Conservation (phyloP, 2,329 filamentous ascomycete genomes). For the Cercospora zeae-maydis region DNA sequence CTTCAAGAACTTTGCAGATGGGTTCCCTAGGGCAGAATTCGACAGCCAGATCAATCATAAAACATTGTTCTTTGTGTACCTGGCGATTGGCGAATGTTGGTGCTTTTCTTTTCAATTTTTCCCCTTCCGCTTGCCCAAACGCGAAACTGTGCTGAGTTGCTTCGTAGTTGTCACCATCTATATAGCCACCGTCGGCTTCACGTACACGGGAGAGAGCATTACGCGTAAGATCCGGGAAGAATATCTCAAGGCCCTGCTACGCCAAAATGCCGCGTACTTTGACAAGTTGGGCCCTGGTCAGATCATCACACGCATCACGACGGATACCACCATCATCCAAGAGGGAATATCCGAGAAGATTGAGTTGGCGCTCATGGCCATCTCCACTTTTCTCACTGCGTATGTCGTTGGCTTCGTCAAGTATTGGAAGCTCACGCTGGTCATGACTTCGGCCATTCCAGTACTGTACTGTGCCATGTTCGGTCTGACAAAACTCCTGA, state of each 20-base stretch:
- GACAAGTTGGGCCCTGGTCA: constrained; percentile 90
- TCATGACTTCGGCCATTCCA: constrained; percentile 75
- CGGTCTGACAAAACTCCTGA: constrained; percentile 65
- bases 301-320: constrained; percentile 89
- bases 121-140: neutral
- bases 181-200: constrained; percentile 79
- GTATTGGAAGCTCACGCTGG: constrained; percentile 90
- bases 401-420: constrained; percentile 88
- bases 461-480: constrained; percentile 75
- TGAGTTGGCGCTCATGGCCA: constrained; percentile 67
- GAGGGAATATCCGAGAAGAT: constrained; percentile 92
- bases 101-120: neutral
- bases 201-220: constrained; percentile 57
- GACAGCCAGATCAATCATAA: constrained; percentile 55
- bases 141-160: neutral
- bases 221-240: constrained; percentile 59
- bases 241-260: constrained; percentile 79
- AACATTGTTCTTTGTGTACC: constrained; percentile 77
- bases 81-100: constrained; percentile 66
- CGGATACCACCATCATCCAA: constrained; percentile 89
- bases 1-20: constrained; percentile 25
- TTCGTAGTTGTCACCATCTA: constrained; percentile 61
- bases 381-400: constrained; percentile 79
- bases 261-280: constrained; percentile 88
- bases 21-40: constrained; percentile 53